Conservation (phyloP, 2,329 filamentous ascomycete genomes). For the Reticulascus tulasneorum region DNA sequence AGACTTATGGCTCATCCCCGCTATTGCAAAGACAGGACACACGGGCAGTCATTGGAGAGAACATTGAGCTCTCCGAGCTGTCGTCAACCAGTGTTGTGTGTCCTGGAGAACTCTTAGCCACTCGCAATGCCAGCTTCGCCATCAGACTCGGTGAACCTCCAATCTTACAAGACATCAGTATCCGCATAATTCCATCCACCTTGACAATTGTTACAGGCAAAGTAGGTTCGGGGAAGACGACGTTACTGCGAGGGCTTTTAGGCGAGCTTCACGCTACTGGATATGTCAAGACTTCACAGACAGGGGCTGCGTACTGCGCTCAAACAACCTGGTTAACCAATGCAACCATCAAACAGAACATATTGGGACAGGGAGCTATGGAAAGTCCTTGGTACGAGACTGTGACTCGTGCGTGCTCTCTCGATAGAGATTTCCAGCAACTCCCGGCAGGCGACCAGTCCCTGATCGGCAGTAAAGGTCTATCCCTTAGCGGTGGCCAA, state of each 20-base stretch:
- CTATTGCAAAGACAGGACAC: too few species aligned
- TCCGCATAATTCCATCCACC: conserved; percentile 1
- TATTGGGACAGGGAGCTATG: conserved; percentile 14
- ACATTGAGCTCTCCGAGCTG: not conserved
- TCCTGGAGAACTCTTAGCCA: too few species aligned
- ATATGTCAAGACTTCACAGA: not conserved
- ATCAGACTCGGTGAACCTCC: conserved; percentile 2
- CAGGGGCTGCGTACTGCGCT: conserved; percentile 16
- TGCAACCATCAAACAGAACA: conserved; percentile 20
- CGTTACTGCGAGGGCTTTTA: conserved; percentile 10
- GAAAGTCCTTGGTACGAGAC: conserved; percentile 18
- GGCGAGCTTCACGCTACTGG: conserved; percentile 10
- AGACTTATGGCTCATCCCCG: too few species aligned
- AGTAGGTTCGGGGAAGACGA: conserved; percentile 16
- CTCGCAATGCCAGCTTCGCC: conserved; percentile 1
- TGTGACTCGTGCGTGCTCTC: conserved; percentile 15
- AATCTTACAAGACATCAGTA: conserved; percentile 4
- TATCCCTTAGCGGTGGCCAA: conserved; percentile 30
- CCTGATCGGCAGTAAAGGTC: conserved; percentile 25
- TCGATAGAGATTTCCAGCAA: conserved; percentile 15
- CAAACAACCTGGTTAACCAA: conserved; percentile 21
- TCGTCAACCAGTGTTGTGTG: not conserved
- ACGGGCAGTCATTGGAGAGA: too few species aligned
- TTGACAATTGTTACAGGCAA: conserved; percentile 15
- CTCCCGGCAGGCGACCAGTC: conserved; percentile 19